Evolutionary conservation across 208 protist genomes (phyloP).

Genomic region (Spironucleus salmonicida): DNA sequence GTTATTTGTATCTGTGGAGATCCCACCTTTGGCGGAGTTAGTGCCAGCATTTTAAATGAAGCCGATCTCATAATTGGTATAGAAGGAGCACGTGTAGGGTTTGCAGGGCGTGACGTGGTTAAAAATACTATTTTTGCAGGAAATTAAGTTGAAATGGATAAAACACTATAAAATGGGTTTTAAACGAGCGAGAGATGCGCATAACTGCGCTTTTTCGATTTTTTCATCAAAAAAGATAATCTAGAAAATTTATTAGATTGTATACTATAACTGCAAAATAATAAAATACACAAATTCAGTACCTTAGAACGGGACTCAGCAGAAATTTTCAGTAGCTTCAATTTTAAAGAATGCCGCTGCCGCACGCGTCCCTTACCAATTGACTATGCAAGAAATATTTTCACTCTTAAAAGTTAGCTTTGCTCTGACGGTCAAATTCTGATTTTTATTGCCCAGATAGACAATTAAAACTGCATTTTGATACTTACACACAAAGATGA

Average conservation of each 20-base stretch:
- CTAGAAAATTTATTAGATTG: not conserved
- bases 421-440: too few species aligned
- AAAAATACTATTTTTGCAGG: slow-evolving; percentile 49
- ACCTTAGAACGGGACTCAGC: too few species aligned
- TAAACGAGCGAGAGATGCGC: slow-evolving; percentile 31
- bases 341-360: too few species aligned
- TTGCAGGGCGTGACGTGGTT: slow-evolving; percentile 44
- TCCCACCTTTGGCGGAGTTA: slow-evolving; percentile 48
- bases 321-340: too few species aligned
- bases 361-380: too few species aligned
- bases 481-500: not conserved
- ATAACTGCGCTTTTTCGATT: not conserved
- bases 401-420: too few species aligned
- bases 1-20: slow-evolving; percentile 44
- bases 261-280: too few species aligned
- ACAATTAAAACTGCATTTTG: too few species aligned
- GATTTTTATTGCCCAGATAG: too few species aligned
- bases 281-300: too few species aligned
- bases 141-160: slow-evolving; percentile 43
- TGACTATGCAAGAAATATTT: too few species aligned
- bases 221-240: not conserved
- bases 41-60: slow-evolving; percentile 48
- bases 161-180: slow-evolving; percentile 44
- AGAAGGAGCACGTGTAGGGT: slow-evolving; percentile 38
- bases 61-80: slow-evolving; percentile 47